A percentile compares a stretch with the other conserved stretches of the same genome.
Conservation (phyloP, 257 asterid genomes). For the Cinchona pubescens region DNA sequence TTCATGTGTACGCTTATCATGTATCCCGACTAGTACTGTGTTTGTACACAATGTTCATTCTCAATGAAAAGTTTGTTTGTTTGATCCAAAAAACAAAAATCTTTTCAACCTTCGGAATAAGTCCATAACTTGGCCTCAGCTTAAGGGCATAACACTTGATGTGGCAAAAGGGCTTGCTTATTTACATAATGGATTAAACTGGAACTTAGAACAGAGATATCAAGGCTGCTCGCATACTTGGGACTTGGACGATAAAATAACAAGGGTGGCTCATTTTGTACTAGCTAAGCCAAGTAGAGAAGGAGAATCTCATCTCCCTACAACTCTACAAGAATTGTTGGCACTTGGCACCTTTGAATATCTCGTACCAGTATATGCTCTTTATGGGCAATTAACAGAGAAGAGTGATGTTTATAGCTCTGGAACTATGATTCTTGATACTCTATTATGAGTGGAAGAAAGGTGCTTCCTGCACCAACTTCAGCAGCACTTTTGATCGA, state of each 20-base stretch:
- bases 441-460: constrained; percentile 56
- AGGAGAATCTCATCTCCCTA: constrained; percentile 56
- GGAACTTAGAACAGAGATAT: constrained; percentile 54
- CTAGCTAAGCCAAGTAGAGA: constrained; percentile 53
- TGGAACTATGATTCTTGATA: constrained; percentile 51
- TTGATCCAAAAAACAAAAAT: too few species aligned
- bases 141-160: constrained; percentile 58
- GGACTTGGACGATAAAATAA: constrained; percentile 48
- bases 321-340: constrained; percentile 70
- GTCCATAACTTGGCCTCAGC: constrained; percentile 51
- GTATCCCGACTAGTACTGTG: too few species aligned
- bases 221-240: constrained; percentile 55
- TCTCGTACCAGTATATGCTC: constrained; percentile 59
- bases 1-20: too few species aligned
- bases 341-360: constrained; percentile 62
- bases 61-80: too few species aligned
- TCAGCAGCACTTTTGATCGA: constrained; percentile 42
- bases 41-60: too few species aligned
- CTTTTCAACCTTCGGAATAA: constrained; percentile 23
- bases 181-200: constrained; percentile 57
- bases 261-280: constrained; percentile 58
- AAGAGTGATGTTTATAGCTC: constrained; percentile 58
- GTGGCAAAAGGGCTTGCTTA: constrained; percentile 61
- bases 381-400: constrained; percentile 58
- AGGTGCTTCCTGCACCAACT: constrained; percentile 43